Evolutionary conservation across 139 green algal species (phyloP), one percentile per base, ranked within the genome.

Genomic region (Picochlorum sp.): DNA sequence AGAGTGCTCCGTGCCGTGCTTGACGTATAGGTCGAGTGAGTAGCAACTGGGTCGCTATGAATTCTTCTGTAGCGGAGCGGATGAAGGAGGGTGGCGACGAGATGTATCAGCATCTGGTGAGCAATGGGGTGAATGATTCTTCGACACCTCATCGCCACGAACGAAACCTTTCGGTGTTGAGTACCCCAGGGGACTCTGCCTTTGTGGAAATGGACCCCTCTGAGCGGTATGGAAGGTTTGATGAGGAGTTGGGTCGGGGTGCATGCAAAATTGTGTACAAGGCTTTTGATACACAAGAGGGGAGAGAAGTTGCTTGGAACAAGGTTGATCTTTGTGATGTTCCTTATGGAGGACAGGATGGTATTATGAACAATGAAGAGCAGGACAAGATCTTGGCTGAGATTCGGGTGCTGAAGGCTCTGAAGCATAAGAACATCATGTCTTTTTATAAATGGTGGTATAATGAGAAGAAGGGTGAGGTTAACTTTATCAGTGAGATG

Each of bases 401-500:
- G 78, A 95, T 99, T 54, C 79, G 93, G 6, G 86, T 99, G 65
- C 78, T 99, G 6, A 97, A 98, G 76, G 80, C 87, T 60, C 83
- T 99, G 6, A 92, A 95, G 69, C 91, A 99, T 81, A 96, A 95
- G 69, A 95, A 95, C 72, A 97, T 99, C 69, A 98, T 99, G 84
- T 94, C 83, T 37, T 95, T 98, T 60, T 94, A 91, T 59, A 88
- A 95, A 71, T 94, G 77, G 8, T 99, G 94, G 94, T 76, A 97
- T 49, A 90, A 97, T 65, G 51, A 79, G 28, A 86, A 95, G 69
- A 85, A 86, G 38, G 68, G 82, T 52, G 90, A 82, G 15, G 80
- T 98, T 63, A 99, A 98, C 76, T 98, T 99, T 76, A 98, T 99
- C 73, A 99, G 94, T 8, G 94, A 99, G 77, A 83, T 98, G 30